phyloP scores from a whole-genome alignment of 441 rosid species.

The Kokia cookei region DNA sequence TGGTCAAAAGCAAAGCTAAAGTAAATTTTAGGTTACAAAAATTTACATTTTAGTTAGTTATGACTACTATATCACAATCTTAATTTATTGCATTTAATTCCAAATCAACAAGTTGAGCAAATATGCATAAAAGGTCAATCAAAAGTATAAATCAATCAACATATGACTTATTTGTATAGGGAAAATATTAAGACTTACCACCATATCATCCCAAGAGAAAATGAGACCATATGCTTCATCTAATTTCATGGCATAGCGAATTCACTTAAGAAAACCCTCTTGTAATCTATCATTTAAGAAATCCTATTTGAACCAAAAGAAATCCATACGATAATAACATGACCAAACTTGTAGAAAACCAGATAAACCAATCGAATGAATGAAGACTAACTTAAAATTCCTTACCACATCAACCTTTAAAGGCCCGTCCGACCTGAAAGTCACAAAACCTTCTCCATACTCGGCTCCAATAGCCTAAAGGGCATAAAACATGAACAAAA shows the following conservation, averaged over 20 bases:
- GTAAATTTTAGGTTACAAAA: background rate
- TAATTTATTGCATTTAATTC: background rate
- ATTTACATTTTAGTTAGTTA: background rate
- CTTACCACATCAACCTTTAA: constrained; percentile 94
- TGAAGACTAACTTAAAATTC: background rate
- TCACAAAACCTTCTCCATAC: constrained; percentile 98
- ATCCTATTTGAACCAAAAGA: too few species aligned
- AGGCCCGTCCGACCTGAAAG: constrained; percentile 85
- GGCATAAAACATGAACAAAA: constrained; percentile 5
- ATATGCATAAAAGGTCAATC: background rate
- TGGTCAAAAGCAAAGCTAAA: background rate
- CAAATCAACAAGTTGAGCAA: background rate
- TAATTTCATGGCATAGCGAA: constrained; percentile 97
- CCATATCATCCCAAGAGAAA: constrained; percentile 95
- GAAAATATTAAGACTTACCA: constrained; percentile 42
- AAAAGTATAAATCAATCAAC: background rate
- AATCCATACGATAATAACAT: background rate
- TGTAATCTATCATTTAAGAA: constrained; percentile 73
- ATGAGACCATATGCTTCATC: constrained; percentile 96
- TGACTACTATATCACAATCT: background rate
- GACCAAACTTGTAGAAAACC: background rate
- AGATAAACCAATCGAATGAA: background rate
- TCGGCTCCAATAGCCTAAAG: constrained; percentile 92
- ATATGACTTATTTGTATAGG: background rate
- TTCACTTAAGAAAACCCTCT: constrained; percentile 86